Percentiles rank a stretch among this genome's conserved stretches.
phyloP scores from a whole-genome alignment of 805 yeast species.

The Pichia sporocuriosa region DNA sequence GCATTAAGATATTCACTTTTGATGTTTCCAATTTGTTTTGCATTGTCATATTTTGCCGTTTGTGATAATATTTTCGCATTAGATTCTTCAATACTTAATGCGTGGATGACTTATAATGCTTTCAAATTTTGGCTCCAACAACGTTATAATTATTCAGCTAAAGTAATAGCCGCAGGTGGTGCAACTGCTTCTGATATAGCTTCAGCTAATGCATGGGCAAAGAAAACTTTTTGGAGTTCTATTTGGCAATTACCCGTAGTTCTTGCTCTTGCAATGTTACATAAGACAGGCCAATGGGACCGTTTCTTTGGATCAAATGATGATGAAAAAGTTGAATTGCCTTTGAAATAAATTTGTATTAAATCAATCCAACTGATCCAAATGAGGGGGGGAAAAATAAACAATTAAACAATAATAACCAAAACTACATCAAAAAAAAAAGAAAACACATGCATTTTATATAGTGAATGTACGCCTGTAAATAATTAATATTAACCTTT shows the following conservation, averaged over 20 bases:
- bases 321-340: constrained; percentile 23
- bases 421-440: no score
- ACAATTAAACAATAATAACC: no score
- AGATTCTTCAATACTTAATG: constrained; percentile 80
- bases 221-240: constrained; percentile 86
- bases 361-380: neutral
- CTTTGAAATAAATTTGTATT: neutral
- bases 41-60: constrained; percentile 67
- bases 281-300: constrained; percentile 95
- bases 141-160: constrained; percentile 44
- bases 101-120: constrained; percentile 79
- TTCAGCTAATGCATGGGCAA: constrained; percentile 64
- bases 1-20: constrained; percentile 83
- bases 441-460: no score
- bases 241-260: constrained; percentile 92
- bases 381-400: no score
- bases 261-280: constrained; percentile 84
- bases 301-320: constrained; percentile 37
- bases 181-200: constrained; percentile 52
- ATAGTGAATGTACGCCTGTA: no score
- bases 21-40: constrained; percentile 91
- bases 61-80: constrained; percentile 75
- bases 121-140: constrained; percentile 84
- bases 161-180: constrained; percentile 28
- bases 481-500: no score